Evolutionary conservation across 257 asterid species (phyloP).

Genomic region (Jaltomata sinuosa): DNA sequence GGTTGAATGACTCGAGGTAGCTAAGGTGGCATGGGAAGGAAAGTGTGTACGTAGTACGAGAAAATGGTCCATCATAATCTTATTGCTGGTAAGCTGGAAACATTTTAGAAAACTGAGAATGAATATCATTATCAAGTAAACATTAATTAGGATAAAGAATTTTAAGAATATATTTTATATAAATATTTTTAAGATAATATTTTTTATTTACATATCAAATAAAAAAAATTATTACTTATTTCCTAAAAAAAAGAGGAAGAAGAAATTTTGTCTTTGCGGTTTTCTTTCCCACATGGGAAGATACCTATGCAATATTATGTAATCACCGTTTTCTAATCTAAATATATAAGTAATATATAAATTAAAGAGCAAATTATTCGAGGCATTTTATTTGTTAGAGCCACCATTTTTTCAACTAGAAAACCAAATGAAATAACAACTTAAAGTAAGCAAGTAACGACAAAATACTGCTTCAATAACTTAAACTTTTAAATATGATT

Average conservation of each 20-base stretch:
- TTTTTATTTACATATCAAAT: no score
- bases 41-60: neutral
- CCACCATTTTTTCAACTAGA: neutral
- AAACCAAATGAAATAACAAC: neutral
- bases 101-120: no score
- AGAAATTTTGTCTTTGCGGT: neutral
- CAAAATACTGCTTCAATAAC: neutral
- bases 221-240: no score
- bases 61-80: neutral
- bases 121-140: no score
- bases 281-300: conserved; percentile 30
- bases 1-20: neutral
- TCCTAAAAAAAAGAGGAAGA: no score
- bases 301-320: conserved; percentile 14
- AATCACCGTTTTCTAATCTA: conserved; percentile 12
- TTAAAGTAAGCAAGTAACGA: neutral
- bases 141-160: no score
- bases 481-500: no score
- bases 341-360: neutral
- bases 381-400: neutral
- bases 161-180: no score
- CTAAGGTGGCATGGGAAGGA: neutral
- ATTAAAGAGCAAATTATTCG: neutral
- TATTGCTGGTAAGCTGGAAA: neutral
- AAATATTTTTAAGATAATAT: no score